phyloP scores from a whole-genome alignment of 2,329 filamentous ascomycete species.

The Phyllosticta citrichinensis region DNA sequence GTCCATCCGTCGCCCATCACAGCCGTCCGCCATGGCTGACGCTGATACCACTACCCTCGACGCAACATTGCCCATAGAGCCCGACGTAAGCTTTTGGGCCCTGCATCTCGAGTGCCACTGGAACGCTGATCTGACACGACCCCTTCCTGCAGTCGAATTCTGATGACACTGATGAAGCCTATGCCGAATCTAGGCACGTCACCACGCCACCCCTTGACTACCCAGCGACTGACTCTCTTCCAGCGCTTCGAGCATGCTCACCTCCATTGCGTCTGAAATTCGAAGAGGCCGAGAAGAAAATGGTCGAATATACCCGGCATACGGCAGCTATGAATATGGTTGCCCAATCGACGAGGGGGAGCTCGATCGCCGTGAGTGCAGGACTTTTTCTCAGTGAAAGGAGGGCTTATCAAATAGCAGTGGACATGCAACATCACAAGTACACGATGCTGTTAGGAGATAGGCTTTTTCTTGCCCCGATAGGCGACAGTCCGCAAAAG shows the following conservation, averaged over 20 bases:
- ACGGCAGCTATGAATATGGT: slow-evolving; percentile 4
- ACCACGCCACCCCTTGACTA: not conserved
- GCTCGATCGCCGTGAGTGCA: not conserved
- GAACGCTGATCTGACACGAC: not conserved
- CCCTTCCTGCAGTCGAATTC: not conserved
- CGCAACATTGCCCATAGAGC: not conserved
- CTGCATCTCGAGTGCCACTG: not conserved
- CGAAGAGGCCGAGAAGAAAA: slow-evolving; percentile 6
- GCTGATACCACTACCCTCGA: not conserved
- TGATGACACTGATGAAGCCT: slow-evolving; percentile 1
- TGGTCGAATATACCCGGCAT: slow-evolving; percentile 6
- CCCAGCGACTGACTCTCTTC: not conserved
- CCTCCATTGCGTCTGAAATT: slow-evolving; percentile 5
- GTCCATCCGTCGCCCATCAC: not conserved
- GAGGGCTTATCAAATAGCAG: too few relatives aligned
- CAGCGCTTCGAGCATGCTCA: slow-evolving; percentile 5
- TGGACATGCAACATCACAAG: slow-evolving; percentile 35
- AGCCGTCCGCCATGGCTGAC: not conserved
- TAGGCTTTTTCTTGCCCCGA: slow-evolving; percentile 25
- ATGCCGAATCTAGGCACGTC: slow-evolving; percentile 3
- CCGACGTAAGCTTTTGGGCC: not conserved
- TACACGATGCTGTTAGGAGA: slow-evolving; percentile 27
- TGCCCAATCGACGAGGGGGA: slow-evolving; percentile 3
- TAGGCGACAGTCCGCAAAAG: slow-evolving; percentile 14
- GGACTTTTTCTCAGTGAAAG: too few relatives aligned